Conservation (phyloP, 441 rosid genomes). For the Lepidium campestre region DNA sequence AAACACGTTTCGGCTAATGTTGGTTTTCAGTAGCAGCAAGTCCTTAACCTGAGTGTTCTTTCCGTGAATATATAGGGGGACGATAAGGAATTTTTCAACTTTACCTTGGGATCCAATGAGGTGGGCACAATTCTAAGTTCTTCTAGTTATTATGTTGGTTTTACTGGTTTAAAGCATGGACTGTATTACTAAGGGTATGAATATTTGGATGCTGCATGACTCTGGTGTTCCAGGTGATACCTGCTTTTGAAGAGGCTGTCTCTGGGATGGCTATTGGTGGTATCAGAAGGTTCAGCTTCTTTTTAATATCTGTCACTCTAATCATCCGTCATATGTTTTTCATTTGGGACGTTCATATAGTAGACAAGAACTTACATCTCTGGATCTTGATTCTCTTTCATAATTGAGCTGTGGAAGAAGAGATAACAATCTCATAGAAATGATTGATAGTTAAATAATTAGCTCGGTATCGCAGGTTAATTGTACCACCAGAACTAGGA, state of each 20-base stretch:
- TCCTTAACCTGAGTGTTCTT: background rate
- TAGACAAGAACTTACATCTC: background rate
- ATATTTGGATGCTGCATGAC: slow-evolving; percentile 8
- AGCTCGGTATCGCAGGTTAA: slow-evolving; percentile 67
- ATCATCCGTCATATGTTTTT: background rate
- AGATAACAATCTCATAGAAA: background rate
- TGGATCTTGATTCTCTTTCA: background rate
- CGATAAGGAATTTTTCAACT: slow-evolving; percentile 81
- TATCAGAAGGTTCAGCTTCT: slow-evolving; percentile 58
- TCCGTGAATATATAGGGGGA: slow-evolving; percentile 59
- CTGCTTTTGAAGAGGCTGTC: slow-evolving; percentile 94
- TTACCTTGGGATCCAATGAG: slow-evolving; percentile 70
- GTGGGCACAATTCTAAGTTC: slow-evolving; percentile 29
- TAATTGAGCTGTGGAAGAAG: background rate
- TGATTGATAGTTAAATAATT: background rate
- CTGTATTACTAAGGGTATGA: slow-evolving; percentile 3
- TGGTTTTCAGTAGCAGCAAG: slow-evolving; percentile 1
- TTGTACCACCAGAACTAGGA: slow-evolving; percentile 93
- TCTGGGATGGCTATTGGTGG: slow-evolving; percentile 91
- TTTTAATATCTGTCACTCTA: background rate
- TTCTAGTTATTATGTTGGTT: background rate
- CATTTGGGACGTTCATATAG: background rate
- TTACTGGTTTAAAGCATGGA: background rate
- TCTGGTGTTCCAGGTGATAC: slow-evolving; percentile 65
- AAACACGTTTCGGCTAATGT: background rate